Conservation (phyloP, 495 filamentous ascomycete species). For the Penicillium fimorum region DNA sequence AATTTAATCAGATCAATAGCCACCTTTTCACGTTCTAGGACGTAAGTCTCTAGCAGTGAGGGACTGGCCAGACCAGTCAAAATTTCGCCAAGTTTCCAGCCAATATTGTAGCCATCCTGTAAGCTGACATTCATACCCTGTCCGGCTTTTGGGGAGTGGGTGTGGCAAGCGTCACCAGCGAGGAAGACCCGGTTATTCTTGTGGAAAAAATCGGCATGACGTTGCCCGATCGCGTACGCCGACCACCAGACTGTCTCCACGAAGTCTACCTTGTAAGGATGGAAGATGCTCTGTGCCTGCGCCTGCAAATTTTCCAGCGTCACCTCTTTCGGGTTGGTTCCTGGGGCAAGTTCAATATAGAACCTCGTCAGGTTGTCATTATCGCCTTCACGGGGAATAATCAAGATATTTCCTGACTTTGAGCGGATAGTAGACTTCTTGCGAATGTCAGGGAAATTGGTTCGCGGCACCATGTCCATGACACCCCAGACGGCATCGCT, state of each 20-base stretch:
- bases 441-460: slow-evolving; percentile 81
- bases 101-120: slow-evolving; percentile 64
- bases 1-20: slow-evolving; percentile 74
- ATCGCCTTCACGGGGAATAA: slow-evolving; percentile 69
- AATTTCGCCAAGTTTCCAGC: slow-evolving; percentile 74
- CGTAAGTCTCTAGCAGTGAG: slow-evolving; percentile 64
- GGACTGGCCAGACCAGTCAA: slow-evolving; percentile 56
- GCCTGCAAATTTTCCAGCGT: slow-evolving; percentile 55
- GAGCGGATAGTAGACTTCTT: slow-evolving; percentile 64
- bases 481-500: slow-evolving; percentile 79
- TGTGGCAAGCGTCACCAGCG: slow-evolving; percentile 61
- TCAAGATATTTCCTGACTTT: slow-evolving; percentile 59
- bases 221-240: slow-evolving; percentile 59
- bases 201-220: slow-evolving; percentile 56
- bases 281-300: slow-evolving; percentile 57
- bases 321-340: slow-evolving; percentile 42
- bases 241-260: slow-evolving; percentile 56
- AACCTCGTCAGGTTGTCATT: slow-evolving; percentile 62
- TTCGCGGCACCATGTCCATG: slow-evolving; percentile 74
- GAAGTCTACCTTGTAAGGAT: slow-evolving; percentile 54
- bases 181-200: slow-evolving; percentile 54
- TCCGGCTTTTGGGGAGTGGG: slow-evolving; percentile 61
- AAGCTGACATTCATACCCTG: slow-evolving; percentile 53
- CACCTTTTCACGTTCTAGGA: slow-evolving; percentile 63
- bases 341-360: slow-evolving; percentile 66